Conservation (phyloP, 805 yeast species). For the Candida ponderosae region DNA sequence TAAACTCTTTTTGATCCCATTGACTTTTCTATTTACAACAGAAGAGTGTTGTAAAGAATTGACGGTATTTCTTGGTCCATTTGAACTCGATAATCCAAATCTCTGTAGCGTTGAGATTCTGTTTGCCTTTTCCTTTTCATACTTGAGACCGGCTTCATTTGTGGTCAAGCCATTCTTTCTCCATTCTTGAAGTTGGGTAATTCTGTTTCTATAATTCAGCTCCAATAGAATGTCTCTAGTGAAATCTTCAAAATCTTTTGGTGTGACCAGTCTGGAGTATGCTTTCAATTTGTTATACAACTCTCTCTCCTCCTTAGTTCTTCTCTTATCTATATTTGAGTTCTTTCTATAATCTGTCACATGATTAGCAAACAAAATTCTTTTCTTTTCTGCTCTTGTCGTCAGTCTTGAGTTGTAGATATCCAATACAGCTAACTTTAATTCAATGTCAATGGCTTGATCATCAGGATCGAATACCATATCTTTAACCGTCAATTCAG, state of each 20-base stretch:
- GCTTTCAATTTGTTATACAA: slow-evolving; percentile 69
- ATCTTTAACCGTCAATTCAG: slow-evolving; percentile 89
- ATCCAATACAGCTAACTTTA: slow-evolving; percentile 79
- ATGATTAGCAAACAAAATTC: slow-evolving; percentile 67
- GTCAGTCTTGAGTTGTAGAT: slow-evolving; percentile 87
- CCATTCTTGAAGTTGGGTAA: slow-evolving; percentile 90
- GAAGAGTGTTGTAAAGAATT: slow-evolving; percentile 20
- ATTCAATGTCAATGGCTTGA: slow-evolving; percentile 76
- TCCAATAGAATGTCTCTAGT: slow-evolving; percentile 70
- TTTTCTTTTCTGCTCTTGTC: slow-evolving; percentile 86
- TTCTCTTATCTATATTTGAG: slow-evolving; percentile 74
- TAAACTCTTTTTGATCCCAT: slow-evolving; percentile 25
- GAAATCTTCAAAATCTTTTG: slow-evolving; percentile 73
- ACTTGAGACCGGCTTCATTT: slow-evolving; percentile 73
- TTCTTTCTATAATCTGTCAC: slow-evolving; percentile 80
- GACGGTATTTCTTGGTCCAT: slow-evolving; percentile 25
- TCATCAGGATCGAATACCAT: slow-evolving; percentile 96
- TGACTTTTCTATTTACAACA: slow-evolving; percentile 15
- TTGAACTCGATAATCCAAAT: slow-evolving; percentile 23
- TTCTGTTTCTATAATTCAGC: slow-evolving; percentile 68
- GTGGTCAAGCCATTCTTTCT: slow-evolving; percentile 83
- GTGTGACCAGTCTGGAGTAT: slow-evolving; percentile 71
- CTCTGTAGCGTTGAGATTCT: slow-evolving; percentile 58
- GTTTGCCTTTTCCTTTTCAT: slow-evolving; percentile 78
- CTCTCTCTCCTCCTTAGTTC: slow-evolving; percentile 87